Conservation (phyloP, 148 eudicot genomes). For the Rhododendron simsii region DNA sequence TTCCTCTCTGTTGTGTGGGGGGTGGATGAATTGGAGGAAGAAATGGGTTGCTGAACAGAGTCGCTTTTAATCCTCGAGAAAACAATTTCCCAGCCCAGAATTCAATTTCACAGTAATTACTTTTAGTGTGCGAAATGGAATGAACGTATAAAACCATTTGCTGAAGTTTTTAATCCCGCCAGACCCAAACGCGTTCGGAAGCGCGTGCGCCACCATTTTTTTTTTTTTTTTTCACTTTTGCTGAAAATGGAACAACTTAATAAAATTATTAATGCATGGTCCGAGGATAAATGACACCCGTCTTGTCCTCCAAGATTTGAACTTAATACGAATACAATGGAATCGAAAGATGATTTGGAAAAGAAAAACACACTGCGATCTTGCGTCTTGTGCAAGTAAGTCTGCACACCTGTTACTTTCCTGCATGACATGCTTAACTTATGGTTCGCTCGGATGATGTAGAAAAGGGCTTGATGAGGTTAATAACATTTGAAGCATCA, state of each 20-base stretch:
- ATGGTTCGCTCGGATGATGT: too few relatives aligned
- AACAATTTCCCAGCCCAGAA: neutral
- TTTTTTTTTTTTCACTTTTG: too few relatives aligned
- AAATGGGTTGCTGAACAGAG: neutral
- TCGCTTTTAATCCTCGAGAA: neutral
- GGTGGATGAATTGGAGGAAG: neutral
- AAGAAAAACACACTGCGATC: neutral
- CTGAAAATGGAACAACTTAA: neutral
- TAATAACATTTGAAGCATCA: too few relatives aligned
- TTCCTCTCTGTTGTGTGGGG: neutral
- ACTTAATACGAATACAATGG: neutral
- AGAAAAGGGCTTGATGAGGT: too few relatives aligned
- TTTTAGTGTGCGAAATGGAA: neutral
- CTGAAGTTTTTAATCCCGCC: neutral
- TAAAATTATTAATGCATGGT: too few relatives aligned
- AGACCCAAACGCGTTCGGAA: neutral
- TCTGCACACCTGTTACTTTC: too few relatives aligned
- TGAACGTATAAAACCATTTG: neutral
- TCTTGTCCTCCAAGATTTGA: neutral
- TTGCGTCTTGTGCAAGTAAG: neutral
- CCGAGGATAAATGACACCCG: too few relatives aligned
- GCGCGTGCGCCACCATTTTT: neutral
- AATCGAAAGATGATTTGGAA: neutral
- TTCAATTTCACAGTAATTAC: neutral
- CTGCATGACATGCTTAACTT: too few relatives aligned